phyloP scores from a whole-genome alignment of 2,329 filamentous ascomycete species.

The Penicillium sp. region DNA sequence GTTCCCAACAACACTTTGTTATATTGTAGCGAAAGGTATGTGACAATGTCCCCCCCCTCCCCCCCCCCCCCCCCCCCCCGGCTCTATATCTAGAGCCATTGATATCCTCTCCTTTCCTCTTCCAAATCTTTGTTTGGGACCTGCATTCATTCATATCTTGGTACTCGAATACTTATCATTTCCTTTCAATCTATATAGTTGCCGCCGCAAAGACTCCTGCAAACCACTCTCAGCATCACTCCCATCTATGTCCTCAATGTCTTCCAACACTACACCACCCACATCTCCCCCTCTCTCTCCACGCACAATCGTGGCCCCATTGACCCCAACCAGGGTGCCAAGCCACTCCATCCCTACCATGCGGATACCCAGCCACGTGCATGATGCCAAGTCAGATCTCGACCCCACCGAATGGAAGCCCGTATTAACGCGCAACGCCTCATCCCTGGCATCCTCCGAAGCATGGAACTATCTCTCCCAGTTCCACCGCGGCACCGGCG shows the following conservation, averaged over 20 bases:
- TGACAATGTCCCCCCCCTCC: neutral
- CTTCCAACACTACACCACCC: constrained; percentile 31
- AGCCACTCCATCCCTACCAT: constrained; percentile 15
- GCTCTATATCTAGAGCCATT: constrained; percentile 1
- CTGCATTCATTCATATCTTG: neutral
- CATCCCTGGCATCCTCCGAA: constrained; percentile 36
- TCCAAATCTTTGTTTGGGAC: constrained; percentile 1
- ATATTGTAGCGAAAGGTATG: constrained; percentile 65
- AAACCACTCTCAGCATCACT: constrained; percentile 45
- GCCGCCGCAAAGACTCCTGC: constrained; percentile 47
- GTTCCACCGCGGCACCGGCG: constrained; percentile 37
- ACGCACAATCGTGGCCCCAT: constrained; percentile 37
- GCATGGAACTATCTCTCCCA: constrained; percentile 46
- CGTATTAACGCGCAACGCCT: constrained; percentile 32
- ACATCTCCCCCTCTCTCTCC: constrained; percentile 38
- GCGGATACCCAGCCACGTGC: constrained; percentile 42
- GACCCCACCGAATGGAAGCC: constrained; percentile 53
- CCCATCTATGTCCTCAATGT: constrained; percentile 30
- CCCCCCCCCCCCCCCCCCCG: too few relatives aligned
- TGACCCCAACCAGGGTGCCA: constrained; percentile 35
- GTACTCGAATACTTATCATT: constrained; percentile 1
- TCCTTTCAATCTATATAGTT: constrained; percentile 29
- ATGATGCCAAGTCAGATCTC: constrained; percentile 45
- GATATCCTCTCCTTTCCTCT: neutral
- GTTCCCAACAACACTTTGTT: constrained; percentile 59